Evolutionary conservation across 495 filamentous ascomycete species (phyloP), one percentile per base, ranked within the genome.

Genomic region (Massariosphaeria phaeospora): DNA sequence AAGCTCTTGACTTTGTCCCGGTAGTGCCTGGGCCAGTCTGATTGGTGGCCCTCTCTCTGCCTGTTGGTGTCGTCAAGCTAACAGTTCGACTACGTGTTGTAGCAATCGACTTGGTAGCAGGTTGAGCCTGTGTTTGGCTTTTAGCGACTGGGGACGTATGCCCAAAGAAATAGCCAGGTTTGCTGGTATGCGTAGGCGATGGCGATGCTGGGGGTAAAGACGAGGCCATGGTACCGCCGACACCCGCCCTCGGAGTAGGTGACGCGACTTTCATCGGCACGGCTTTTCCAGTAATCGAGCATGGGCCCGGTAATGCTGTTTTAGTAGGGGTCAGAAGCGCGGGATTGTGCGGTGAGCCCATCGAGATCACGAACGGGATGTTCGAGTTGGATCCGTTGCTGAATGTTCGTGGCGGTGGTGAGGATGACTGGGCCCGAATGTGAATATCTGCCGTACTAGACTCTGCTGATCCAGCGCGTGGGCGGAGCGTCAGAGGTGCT

Each of bases 281-380:
- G 17, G 6, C 13, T 9, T 62, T 62, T 8, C 52, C 41, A 4
- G 47, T 62, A 23, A 56, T 57, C 20, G 58, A 52, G 52, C 45
- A 62, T 9, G 42, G 11, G 2, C 48, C 36, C 12, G 45, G 48
- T 17, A 54, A 26, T 21, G 50, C 17, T n/a, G 30, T 15, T 5
- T 42, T 38, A 6, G 46, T 44, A 2, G 57, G 57, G 2, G 43
- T 38, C 11, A 55, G 45, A 23, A 63, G 55, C 0, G 61, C 61
- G 18, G 61, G 61, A 49, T 63, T 63, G 30, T 63, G 61, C 3
- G 61, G 61, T 1, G 55, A 59, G 10, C 50, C 50, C 61, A 63
- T 63, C 1, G 38, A 51, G 23, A 63, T 63, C 9, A 63, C 55
- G 42, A 59, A 63, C 8, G 61, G 61, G 17, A 59, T 55, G 33